Evolutionary conservation across 1,139 yeast genomes (phyloP).

Genomic region (Lodderomyces parapsilosis): DNA sequence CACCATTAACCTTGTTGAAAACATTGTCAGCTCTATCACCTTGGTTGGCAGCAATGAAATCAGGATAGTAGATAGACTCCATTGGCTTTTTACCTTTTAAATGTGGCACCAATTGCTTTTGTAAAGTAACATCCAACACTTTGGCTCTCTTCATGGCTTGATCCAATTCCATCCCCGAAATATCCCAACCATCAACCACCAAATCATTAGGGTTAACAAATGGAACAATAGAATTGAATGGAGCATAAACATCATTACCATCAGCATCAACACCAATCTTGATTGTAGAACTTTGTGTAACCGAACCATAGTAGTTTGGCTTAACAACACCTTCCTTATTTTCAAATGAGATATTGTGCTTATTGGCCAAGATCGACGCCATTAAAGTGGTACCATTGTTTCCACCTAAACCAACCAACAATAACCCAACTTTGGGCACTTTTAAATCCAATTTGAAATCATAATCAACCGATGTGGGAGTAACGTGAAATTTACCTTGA

Average conservation of each 20-base stretch:
- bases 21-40: slow-evolving; percentile 89
- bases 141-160: slow-evolving; percentile 83
- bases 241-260: slow-evolving; percentile 90
- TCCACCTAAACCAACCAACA: slow-evolving; percentile 95
- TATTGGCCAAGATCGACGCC: slow-evolving; percentile 84
- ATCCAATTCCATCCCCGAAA: slow-evolving; percentile 66
- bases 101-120: slow-evolving; percentile 68
- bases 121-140: slow-evolving; percentile 85
- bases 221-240: slow-evolving; percentile 87
- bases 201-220: slow-evolving; percentile 88
- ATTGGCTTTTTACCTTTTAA: slow-evolving; percentile 68
- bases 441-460: slow-evolving; percentile 83
- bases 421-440: slow-evolving; percentile 82
- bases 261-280: slow-evolving; percentile 80
- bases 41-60: slow-evolving; percentile 94
- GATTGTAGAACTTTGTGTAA: slow-evolving; percentile 88
- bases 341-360: slow-evolving; percentile 72
- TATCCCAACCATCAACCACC: slow-evolving; percentile 95
- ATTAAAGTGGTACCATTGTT: slow-evolving; percentile 93
- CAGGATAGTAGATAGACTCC: slow-evolving; percentile 90
- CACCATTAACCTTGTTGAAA: slow-evolving; percentile 53
- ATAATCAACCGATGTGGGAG: slow-evolving; percentile 71
- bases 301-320: slow-evolving; percentile 94
- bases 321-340: slow-evolving; percentile 78
- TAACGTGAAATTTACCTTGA: slow-evolving; percentile 62